phyloP scores from a whole-genome alignment of 768 basidiomycete species.

The Phlebiopsis flavidoalba region DNA sequence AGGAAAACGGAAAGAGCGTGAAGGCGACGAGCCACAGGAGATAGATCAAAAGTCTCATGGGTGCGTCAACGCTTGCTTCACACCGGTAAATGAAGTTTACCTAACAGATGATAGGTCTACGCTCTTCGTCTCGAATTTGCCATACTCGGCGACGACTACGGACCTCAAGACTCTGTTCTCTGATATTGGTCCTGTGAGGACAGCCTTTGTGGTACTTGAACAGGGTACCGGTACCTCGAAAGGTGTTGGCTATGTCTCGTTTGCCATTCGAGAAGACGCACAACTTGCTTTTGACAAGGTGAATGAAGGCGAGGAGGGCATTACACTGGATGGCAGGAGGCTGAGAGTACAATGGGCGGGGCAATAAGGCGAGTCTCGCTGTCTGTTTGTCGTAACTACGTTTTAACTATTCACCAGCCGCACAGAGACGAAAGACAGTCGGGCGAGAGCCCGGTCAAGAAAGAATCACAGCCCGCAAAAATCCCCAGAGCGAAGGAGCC shows the following conservation, averaged over 20 bases:
- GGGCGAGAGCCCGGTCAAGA: constrained; percentile 27
- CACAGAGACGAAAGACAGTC: constrained; percentile 35
- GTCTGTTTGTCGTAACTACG: background rate
- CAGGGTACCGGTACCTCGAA: constrained; percentile 73
- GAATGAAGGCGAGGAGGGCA: constrained; percentile 44
- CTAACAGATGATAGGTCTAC: constrained; percentile 51
- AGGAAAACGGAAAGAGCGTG: constrained; percentile 41
- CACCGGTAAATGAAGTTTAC: background rate
- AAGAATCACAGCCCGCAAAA: constrained; percentile 32
- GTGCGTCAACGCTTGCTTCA: constrained; percentile 17
- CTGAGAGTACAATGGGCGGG: constrained; percentile 80
- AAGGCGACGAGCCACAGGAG: constrained; percentile 24
- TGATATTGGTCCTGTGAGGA: constrained; percentile 89
- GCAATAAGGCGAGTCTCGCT: constrained; percentile 50
- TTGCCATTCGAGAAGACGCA: constrained; percentile 86
- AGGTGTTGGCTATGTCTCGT: constrained; percentile 95
- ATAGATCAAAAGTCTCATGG: constrained; percentile 24
- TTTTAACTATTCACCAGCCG: background rate
- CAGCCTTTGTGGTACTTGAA: constrained; percentile 89
- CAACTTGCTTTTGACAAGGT: constrained; percentile 64
- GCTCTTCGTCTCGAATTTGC: constrained; percentile 89
- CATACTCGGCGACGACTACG: constrained; percentile 84
- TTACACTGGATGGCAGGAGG: constrained; percentile 61
- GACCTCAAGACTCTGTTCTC: constrained; percentile 93
- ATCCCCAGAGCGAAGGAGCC: constrained; percentile 29